Evolutionary conservation across 257 asterid species (phyloP), one percentile per base, ranked within the genome.

Genomic region (Cruciata laevipes): DNA sequence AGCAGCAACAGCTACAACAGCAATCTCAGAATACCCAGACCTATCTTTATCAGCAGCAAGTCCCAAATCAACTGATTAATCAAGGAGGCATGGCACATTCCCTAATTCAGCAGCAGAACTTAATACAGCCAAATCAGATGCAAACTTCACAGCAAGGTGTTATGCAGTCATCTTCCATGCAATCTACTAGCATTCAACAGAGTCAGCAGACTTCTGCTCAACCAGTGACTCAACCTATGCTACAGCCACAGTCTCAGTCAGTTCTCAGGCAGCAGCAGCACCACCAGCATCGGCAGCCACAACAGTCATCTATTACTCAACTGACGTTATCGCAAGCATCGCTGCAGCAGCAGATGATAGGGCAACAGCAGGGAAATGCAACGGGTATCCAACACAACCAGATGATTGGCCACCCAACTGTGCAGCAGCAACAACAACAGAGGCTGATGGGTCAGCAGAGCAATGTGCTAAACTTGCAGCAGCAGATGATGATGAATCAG

Each of bases 191-290:
- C 70, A 89, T 82, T 69, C 98, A 82, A 78, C 86, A 86, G 81
- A 93, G 80, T 82, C 95, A 84, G 77, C 96, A 83, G 77, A 69
- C 42, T 37, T 37, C 42, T 37, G 42, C 78, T 68, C 98, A 83
- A 74, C 95, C 85, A 75, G 73, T 89, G 68, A 69, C 81, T 71
- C 99, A 90, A 74, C 78, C 95, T 58, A 73, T 86, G 81, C 83
- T 88, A 78, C 97, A 87, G 82, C 95, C 86, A 77, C 97, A 84
- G 78, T 69, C 95, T 31, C 97, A 90, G 78, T 71, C 97, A 35
- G 95, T 82, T 72, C 83, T 87, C 78, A 82, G 97, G 80, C 96
- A 87, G 55, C 37, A 32, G 37, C 30, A 27, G 30, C 30, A 27
- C 30, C 30, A 27, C 30, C 30, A 27, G 30, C 97, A 85, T 67